A percentile compares a stretch with the other conserved stretches of the same genome.
Evolutionary conservation across 2,329 filamentous ascomycete genomes (phyloP).

Genomic region (Diplodia scrobiculata): DNA sequence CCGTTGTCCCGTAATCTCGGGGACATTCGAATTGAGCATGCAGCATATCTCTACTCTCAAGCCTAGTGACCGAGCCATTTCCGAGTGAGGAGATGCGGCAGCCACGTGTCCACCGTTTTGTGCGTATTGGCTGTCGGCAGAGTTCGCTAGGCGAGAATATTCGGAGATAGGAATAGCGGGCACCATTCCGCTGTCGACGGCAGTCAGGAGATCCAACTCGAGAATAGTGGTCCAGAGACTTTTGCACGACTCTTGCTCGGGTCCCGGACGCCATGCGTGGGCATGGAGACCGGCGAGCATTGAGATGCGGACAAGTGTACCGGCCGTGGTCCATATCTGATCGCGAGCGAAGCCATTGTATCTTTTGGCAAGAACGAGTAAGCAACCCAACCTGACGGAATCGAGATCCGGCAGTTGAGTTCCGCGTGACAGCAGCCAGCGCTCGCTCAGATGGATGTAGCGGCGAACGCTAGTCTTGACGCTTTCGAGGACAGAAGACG

Average conservation of each 20-base stretch:
- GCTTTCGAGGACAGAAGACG: not conserved
- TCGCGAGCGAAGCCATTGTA: slow-evolving; percentile 18
- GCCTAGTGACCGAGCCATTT: slow-evolving; percentile 8
- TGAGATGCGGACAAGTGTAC: slow-evolving; percentile 47
- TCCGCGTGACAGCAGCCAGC: slow-evolving; percentile 11
- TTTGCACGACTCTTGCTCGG: slow-evolving; percentile 47
- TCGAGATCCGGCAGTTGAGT: slow-evolving; percentile 6
- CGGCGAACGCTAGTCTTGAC: not conserved
- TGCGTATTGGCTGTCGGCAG: not conserved
- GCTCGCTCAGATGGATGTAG: slow-evolving; percentile 20
- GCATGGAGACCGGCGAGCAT: slow-evolving; percentile 49
- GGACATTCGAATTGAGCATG: slow-evolving; percentile 9
- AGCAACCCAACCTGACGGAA: slow-evolving; percentile 1
- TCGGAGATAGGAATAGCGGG: not conserved
- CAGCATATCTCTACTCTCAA: slow-evolving; percentile 17
- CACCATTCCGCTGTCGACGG: slow-evolving; percentile 33
- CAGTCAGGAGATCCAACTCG: slow-evolving; percentile 45
- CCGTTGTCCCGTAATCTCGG: not conserved
- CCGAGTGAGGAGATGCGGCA: not conserved
- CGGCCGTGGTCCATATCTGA: slow-evolving; percentile 32
- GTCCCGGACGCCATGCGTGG: slow-evolving; percentile 43
- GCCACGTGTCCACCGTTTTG: not conserved
- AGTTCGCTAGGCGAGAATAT: not conserved
- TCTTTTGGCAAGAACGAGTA: slow-evolving; percentile 12
- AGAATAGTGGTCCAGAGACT: slow-evolving; percentile 50